Evolutionary conservation across 768 basidiomycete genomes (phyloP).

Genomic region (Pulveroboletus sp.): DNA sequence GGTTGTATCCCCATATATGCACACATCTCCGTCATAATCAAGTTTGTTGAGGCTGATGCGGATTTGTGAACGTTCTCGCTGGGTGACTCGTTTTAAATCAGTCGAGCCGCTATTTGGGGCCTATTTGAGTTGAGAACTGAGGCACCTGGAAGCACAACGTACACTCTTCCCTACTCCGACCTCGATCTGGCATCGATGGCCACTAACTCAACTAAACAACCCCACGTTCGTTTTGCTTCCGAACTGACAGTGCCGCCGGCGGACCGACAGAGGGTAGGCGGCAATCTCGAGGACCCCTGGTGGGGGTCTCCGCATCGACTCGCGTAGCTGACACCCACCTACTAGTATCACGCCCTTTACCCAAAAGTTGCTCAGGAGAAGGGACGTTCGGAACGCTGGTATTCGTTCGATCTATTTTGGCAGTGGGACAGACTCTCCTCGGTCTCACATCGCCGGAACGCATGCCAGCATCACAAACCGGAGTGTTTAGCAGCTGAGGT

Average conservation of each 20-base stretch:
- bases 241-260: constrained; percentile 29
- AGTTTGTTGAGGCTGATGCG: constrained; percentile 1
- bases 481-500: constrained; percentile 7
- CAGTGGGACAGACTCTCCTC: constrained; percentile 28
- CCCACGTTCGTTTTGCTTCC: constrained; percentile 31
- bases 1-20: constrained; percentile 4
- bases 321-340: not conserved
- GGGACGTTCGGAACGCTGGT: constrained; percentile 28
- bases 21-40: constrained; percentile 10
- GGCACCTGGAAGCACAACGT: not conserved
- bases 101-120: not conserved
- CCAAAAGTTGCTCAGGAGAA: constrained; percentile 40
- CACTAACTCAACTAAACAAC: constrained; percentile 8
- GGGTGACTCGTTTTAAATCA: constrained; percentile 8
- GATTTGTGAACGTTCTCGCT: not conserved
- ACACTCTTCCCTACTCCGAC: not conserved
- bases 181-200: constrained; percentile 24
- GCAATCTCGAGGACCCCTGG: not conserved
- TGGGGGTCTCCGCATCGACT: not conserved
- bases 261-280: constrained; percentile 31
- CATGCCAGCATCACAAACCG: not conserved
- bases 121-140: not conserved
- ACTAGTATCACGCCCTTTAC: constrained; percentile 30
- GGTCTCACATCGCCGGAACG: not conserved
- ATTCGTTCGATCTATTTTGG: constrained; percentile 39